phyloP scores from a whole-genome alignment of 257 asterid species.

The Linderniella brevidens region DNA sequence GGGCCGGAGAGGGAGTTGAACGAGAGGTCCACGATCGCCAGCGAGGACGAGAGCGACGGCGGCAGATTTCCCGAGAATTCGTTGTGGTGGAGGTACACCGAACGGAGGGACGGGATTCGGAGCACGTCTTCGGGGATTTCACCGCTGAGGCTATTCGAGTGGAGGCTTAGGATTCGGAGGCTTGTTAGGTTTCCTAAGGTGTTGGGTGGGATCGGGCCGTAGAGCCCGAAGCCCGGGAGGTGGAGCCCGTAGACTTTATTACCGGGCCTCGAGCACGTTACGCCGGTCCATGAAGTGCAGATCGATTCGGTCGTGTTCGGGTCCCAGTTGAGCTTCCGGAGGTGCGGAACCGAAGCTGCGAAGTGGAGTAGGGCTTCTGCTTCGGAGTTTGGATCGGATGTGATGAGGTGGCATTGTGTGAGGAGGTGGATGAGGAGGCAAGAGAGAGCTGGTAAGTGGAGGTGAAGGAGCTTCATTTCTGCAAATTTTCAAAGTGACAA shows the following conservation, averaged over 20 bases:
- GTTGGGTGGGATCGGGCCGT: constrained; percentile 46
- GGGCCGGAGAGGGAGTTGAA: constrained; percentile 47
- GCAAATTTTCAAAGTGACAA: too few relatives aligned
- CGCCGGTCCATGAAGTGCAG: constrained; percentile 72
- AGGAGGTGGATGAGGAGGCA: constrained; percentile 1
- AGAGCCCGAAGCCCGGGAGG: constrained; percentile 73
- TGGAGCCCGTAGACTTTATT: constrained; percentile 49
- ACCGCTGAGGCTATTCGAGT: constrained; percentile 56
- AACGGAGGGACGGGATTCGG: constrained; percentile 47
- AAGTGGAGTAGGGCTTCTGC: constrained; percentile 49
- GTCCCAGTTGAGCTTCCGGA: constrained; percentile 62
- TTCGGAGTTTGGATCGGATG: constrained; percentile 33
- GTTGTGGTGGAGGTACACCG: constrained; percentile 52
- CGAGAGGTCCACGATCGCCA: constrained; percentile 52
- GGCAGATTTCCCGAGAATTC: constrained; percentile 68
- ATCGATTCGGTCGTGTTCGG: constrained; percentile 12
- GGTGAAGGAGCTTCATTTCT: neutral
- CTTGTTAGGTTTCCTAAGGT: constrained; percentile 47
- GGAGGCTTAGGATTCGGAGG: constrained; percentile 56
- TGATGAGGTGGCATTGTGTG: neutral
- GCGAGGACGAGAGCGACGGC: constrained; percentile 25
- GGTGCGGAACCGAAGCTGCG: constrained; percentile 45
- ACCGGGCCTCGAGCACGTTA: constrained; percentile 38
- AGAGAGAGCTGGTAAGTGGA: neutral
- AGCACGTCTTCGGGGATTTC: constrained; percentile 53